Evolutionary conservation across 495 filamentous ascomycete species (phyloP), one percentile per base, ranked within the genome.

Genomic region (Venustampulla echinocandica): DNA sequence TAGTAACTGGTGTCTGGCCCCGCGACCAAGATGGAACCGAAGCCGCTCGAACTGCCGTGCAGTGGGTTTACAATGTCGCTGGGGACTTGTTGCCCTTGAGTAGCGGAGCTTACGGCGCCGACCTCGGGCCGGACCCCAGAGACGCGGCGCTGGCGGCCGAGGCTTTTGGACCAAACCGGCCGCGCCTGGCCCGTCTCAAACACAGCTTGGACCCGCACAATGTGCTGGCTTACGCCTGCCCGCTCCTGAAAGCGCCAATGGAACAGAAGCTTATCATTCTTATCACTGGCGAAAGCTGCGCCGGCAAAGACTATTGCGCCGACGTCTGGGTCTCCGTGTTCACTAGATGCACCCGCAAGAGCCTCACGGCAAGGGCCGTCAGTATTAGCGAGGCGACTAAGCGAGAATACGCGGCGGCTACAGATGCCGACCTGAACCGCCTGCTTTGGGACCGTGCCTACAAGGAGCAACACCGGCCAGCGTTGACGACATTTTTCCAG

Each of bases 291-390:
- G 63, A 76, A 56, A 75, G 61, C 59, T 59, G 74, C 50, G 73
- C 64, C 32, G 78, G 78, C 23, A 82, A 81, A 54, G 77, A 81
- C 65, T 75, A 73, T 63, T 80, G 74, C 59, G 77, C 76, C 39
- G 53, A 58, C 11, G 38, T 72, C 51, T 81, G 75, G 77, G 68
- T 57, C 48, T 71, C 69, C 2, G 32, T 57, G 11, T 65, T 77
- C 50, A 57, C 44, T 30, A 52, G 24, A 55, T 50, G 42, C 46
- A 53, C 49, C 49, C 36, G 61, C 4, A 59, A 61, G 45, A 50
- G 49, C 30, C 47, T 77, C 52, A 62, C 33, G 30, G 71, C 66
- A 27, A 68, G 71, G 42, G 60, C 48, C 34, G 67, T 70, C 43
- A 80, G 77, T 58, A 81, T 82, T 45, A 81, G 79, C 61, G 73